These are phyloP conservation scores for Zopfia rhizophila DNA, from an alignment of 2,329 filamentous ascomycete species.

Conservation along the genomic window DNA sequence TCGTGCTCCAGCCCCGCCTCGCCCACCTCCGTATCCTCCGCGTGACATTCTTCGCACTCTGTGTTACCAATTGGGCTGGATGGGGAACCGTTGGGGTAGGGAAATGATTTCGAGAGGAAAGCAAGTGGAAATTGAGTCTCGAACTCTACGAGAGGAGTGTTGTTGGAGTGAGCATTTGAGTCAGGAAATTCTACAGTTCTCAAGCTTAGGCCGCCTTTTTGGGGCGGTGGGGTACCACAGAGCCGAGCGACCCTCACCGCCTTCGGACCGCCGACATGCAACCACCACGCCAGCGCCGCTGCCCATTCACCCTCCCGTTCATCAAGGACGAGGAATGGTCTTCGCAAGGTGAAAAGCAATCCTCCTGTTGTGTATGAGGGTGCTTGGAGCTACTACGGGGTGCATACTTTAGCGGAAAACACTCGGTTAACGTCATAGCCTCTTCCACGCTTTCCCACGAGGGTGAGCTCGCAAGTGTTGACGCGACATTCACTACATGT, in stretches of 20 bases:
- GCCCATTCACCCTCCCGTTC: constrained; percentile 1
- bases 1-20: constrained; percentile 40
- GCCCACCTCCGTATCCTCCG: constrained; percentile 45
- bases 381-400: neutral
- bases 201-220: constrained; percentile 1
- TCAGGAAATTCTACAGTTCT: constrained; percentile 24
- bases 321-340: neutral
- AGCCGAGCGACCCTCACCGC: constrained; percentile 9
- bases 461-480: neutral
- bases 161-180: constrained; percentile 18
- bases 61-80: neutral
- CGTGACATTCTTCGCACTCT: constrained; percentile 39
- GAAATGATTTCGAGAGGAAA: neutral
- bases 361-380: neutral
- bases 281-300: neutral
- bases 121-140: neutral
- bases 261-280: too few relatives aligned
- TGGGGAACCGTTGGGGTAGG: neutral
- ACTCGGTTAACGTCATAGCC: too few relatives aligned
- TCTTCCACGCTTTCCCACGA: too few relatives aligned
- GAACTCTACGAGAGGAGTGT: neutral
- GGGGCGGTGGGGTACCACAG: constrained; percentile 23
- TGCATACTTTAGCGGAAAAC: neutral
- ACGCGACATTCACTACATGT: neutral
- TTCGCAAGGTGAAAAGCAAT: neutral